Conservation (phyloP, 306 rosid genomes). For the Vachellia pachyceras region DNA sequence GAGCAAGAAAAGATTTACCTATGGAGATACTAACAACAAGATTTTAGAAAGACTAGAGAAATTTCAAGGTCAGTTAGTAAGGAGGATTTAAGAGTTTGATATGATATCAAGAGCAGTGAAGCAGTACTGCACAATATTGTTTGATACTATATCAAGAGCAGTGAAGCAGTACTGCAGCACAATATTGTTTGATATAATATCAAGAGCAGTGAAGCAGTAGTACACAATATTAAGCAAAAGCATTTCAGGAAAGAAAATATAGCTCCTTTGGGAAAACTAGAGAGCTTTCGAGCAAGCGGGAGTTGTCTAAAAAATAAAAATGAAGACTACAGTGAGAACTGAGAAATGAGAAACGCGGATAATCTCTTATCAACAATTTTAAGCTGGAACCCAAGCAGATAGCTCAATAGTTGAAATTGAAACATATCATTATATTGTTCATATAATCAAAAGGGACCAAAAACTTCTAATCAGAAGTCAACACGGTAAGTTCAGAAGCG, state of each 20-base stretch:
- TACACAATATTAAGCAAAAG: background rate
- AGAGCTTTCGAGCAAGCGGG: slow-evolving; percentile 16
- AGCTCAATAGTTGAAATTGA: slow-evolving; percentile 2
- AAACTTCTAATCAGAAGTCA: background rate
- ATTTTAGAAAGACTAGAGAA: background rate
- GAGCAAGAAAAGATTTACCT: background rate
- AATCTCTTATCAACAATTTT: background rate
- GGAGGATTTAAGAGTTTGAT: background rate
- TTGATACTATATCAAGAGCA: background rate
- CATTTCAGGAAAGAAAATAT: no score
- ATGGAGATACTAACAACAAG: background rate
- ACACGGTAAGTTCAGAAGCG: background rate
- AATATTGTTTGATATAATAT: background rate
- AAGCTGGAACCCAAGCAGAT: background rate
- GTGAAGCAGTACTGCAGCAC: no score
- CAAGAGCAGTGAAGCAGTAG: background rate
- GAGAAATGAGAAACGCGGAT: background rate
- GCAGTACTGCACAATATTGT: no score
- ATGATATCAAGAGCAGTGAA: no score
- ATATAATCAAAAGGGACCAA: background rate
- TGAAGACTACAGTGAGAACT: background rate
- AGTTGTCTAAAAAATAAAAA: background rate
- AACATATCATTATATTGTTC: background rate
- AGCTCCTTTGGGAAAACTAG: no score
- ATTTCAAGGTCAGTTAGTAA: background rate